phyloP scores from a whole-genome alignment of 2,329 filamentous ascomycete species.

The Fusarium sp. region DNA sequence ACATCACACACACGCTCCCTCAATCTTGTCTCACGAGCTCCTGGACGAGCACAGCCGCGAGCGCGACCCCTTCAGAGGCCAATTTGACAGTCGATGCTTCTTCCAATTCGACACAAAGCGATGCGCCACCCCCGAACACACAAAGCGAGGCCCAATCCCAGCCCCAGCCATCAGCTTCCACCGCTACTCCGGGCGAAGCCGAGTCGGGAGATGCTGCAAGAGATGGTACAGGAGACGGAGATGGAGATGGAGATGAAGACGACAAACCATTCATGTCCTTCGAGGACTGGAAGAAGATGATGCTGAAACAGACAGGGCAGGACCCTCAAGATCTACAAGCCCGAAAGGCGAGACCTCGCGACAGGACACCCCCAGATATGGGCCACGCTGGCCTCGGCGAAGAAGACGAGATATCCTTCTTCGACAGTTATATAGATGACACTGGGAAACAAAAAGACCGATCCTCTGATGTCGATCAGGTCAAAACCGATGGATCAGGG shows the following conservation, averaged over 20 bases:
- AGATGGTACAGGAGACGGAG: conserved; percentile 37
- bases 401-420: conserved; percentile 82
- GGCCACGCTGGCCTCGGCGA: conserved; percentile 86
- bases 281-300: conserved; percentile 97
- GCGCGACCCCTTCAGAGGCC: conserved; percentile 39
- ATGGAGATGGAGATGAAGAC: conserved; percentile 38
- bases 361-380: conserved; percentile 68
- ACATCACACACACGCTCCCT: conserved; percentile 82
- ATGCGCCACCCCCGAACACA: conserved; percentile 22
- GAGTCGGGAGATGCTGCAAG: conserved; percentile 27
- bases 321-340: conserved; percentile 74
- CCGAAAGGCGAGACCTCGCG: conserved; percentile 68
- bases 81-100: conserved; percentile 13
- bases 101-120: conserved; percentile 2
- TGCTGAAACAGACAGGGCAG: conserved; percentile 87
- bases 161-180: conserved; percentile 9
- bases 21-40: conserved; percentile 80
- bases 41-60: conserved; percentile 64
- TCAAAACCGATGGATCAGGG: conserved; percentile 44
- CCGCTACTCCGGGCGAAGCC: conserved; percentile 12
- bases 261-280: conserved; percentile 85
- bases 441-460: conserved; percentile 30
- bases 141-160: conserved; percentile 15
- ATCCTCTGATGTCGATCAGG: conserved; percentile 1
- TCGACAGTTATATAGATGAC: conserved; percentile 56